Percentiles rank a stretch among this genome's conserved stretches.
These are phyloP conservation scores for Xerocomus cyaneibrunnescens DNA, from an alignment of 1,284 basidiomycete genomes.

Conservation along the genomic window DNA sequence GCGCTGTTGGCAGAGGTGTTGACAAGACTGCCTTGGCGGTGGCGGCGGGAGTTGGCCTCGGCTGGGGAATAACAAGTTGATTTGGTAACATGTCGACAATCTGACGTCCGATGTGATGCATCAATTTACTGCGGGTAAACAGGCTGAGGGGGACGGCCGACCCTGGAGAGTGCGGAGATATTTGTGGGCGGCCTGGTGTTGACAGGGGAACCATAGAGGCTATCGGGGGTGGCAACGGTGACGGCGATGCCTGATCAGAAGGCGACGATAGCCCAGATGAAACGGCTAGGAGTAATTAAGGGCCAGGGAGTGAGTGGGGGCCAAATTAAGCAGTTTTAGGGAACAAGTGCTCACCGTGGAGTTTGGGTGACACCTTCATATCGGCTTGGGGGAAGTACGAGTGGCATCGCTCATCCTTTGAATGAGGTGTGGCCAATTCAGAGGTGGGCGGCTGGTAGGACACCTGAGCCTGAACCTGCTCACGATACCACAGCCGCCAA, in stretches of 20 bases:
- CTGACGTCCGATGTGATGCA: conserved; percentile 47
- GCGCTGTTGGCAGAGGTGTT: conserved; percentile 2
- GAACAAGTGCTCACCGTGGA: conserved; percentile 20
- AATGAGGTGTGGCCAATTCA: conserved; percentile 31
- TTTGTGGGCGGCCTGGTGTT: conserved; percentile 33
- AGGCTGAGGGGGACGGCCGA: conserved; percentile 22
- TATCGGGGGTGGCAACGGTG: conserved; percentile 27
- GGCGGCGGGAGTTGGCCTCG: not conserved
- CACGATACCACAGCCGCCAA: conserved; percentile 82
- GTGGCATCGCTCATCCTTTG: conserved; percentile 19
- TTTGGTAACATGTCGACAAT: conserved; percentile 56
- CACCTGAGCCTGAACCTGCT: conserved; percentile 43
- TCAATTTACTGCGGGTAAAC: conserved; percentile 33
- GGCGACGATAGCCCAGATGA: conserved; percentile 28
- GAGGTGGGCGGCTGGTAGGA: conserved; percentile 35
- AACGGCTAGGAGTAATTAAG: conserved; percentile 23
- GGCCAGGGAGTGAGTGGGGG: conserved; percentile 16
- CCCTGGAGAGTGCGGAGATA: conserved; percentile 20
- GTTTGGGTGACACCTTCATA: conserved; percentile 15
- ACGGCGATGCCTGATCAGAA: conserved; percentile 32
- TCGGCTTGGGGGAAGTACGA: conserved; percentile 24
- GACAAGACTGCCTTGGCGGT: conserved; percentile 1
- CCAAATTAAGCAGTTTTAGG: conserved; percentile 15
- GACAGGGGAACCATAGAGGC: conserved; percentile 21
- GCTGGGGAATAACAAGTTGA: conserved; percentile 24